phyloP scores from a whole-genome alignment of 306 rosid species.

The Glycine latifolia region DNA sequence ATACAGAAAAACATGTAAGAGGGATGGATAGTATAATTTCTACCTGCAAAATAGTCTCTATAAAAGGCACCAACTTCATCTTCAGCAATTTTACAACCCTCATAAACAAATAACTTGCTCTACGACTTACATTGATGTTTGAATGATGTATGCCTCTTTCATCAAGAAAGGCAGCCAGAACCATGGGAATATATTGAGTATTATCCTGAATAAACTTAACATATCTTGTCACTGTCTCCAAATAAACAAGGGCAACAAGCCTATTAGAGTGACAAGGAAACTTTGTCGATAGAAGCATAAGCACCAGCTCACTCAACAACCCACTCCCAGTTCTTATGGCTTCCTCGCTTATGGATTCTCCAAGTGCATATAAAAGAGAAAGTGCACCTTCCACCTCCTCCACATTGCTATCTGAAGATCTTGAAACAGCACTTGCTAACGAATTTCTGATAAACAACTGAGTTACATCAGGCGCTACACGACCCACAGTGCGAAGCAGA shows the following conservation, averaged over 20 bases:
- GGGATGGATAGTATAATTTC: constrained; percentile 29
- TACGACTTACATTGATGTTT: constrained; percentile 78
- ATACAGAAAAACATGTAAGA: constrained; percentile 23
- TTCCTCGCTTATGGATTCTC: constrained; percentile 83
- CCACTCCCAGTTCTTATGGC: constrained; percentile 72
- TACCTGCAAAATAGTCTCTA: constrained; percentile 94
- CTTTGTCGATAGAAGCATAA: constrained; percentile 79
- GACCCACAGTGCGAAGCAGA: constrained; percentile 61
- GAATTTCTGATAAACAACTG: constrained; percentile 80
- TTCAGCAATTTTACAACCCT: constrained; percentile 90
- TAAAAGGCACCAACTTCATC: constrained; percentile 87
- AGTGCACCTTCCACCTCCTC: constrained; percentile 96
- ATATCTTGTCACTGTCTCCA: constrained; percentile 91
- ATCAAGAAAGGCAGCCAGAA: constrained; percentile 91
- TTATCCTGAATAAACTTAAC: constrained; percentile 85
- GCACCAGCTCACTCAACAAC: constrained; percentile 74
- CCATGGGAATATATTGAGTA: constrained; percentile 77
- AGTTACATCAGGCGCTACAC: constrained; percentile 76
- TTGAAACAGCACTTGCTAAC: constrained; percentile 68
- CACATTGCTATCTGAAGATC: constrained; percentile 73
- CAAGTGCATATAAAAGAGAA: constrained; percentile 81
- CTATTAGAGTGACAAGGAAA: constrained; percentile 92
- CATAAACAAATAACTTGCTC: constrained; percentile 96
- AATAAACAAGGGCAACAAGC: constrained; percentile 91
- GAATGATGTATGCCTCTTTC: constrained; percentile 97